phyloP scores from a whole-genome alignment of 2,329 filamentous ascomycete species.

The Rhynchosporium secalis region DNA sequence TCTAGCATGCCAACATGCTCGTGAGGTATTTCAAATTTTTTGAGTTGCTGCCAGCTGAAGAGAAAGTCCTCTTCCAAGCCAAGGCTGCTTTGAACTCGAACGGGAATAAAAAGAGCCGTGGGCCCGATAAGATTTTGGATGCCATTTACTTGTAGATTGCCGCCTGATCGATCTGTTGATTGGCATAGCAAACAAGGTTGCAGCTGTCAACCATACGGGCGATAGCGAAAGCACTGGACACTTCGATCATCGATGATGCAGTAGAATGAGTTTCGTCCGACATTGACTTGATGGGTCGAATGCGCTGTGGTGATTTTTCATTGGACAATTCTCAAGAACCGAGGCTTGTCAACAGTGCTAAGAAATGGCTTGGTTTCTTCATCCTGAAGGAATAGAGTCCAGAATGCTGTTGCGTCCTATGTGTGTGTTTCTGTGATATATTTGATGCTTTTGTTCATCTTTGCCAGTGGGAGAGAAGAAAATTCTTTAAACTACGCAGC shows the following conservation, averaged over 20 bases:
- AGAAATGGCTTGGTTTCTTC: constrained; percentile 12
- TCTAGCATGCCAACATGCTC: constrained; percentile 13
- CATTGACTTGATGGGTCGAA: background rate
- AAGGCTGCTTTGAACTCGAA: constrained; percentile 40
- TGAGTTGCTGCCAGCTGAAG: background rate
- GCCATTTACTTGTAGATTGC: constrained; percentile 41
- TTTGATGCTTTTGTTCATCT: constrained; percentile 20
- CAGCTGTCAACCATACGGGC: constrained; percentile 41
- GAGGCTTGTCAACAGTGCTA: background rate
- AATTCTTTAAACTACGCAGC: constrained; percentile 7
- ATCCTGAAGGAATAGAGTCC: constrained; percentile 13
- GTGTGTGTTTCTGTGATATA: constrained; percentile 15
- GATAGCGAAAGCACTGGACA: constrained; percentile 44
- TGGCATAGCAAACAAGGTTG: constrained; percentile 46
- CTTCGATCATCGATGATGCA: constrained; percentile 42
- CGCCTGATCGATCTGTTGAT: constrained; percentile 44
- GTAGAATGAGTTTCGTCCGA: constrained; percentile 10
- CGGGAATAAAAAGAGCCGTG: constrained; percentile 45
- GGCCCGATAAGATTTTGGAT: constrained; percentile 46
- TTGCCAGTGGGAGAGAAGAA: background rate
- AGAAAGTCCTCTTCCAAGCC: background rate
- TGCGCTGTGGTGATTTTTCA: background rate
- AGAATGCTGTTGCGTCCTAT: constrained; percentile 14
- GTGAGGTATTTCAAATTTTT: background rate
- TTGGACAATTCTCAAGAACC: background rate